A percentile compares a stretch with the other conserved stretches of the same genome.
Evolutionary conservation across 331 rosid species (phyloP).

Genomic region (Malus hybrid): DNA sequence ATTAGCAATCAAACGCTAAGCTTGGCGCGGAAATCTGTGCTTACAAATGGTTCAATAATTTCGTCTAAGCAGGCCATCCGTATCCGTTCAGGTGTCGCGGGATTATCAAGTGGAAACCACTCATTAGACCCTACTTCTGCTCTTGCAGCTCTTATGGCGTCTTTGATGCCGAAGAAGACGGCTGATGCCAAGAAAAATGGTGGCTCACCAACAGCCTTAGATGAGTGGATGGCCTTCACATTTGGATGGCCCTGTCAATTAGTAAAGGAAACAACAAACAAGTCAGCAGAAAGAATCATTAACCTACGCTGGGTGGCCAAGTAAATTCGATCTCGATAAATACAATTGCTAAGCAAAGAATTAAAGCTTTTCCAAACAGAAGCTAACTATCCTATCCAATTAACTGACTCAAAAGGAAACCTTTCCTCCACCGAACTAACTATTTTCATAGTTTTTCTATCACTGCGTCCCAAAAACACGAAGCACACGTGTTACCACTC

Average conservation of each 20-base stretch:
- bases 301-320: background rate
- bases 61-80: conserved; percentile 92
- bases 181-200: conserved; percentile 91
- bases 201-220: conserved; percentile 97
- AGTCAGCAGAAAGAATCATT: background rate
- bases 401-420: background rate
- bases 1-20: conserved; percentile 52
- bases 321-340: background rate
- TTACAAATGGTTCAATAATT: conserved; percentile 29
- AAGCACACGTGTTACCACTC: background rate
- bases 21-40: conserved; percentile 56
- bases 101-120: conserved; percentile 93
- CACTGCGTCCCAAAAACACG: too few species aligned
- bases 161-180: conserved; percentile 77
- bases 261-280: conserved; percentile 1
- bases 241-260: conserved; percentile 80
- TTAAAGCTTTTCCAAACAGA: background rate
- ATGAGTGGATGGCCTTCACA: conserved; percentile 89
- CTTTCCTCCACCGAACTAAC: background rate
- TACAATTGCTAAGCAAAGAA: background rate
- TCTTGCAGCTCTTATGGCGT: conserved; percentile 74
- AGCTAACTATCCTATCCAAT: too few species aligned
- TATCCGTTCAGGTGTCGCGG: conserved; percentile 93
- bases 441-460: too few species aligned
- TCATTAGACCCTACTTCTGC: conserved; percentile 47